A percentile compares a stretch with the other conserved stretches of the same genome.
These are phyloP conservation scores for Hortaea werneckii DNA, from an alignment of 2,329 filamentous ascomycete species.

Conservation along the genomic window DNA sequence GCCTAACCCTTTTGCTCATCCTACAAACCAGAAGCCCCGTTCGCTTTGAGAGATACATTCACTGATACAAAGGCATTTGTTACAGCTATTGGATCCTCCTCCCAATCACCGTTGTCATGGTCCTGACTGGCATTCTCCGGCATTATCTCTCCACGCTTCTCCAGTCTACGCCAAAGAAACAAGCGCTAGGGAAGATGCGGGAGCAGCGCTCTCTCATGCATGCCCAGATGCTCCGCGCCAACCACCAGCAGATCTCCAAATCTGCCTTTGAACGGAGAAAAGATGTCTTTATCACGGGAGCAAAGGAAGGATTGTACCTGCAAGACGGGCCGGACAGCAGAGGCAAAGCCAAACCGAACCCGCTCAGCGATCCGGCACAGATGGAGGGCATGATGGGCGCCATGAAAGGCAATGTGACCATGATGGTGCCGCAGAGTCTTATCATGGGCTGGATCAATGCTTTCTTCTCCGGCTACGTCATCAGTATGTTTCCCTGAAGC, in stretches of 20 bases:
- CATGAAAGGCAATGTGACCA: constrained; percentile 99
- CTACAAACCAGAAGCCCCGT: neutral
- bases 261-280: constrained; percentile 71
- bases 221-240: constrained; percentile 72
- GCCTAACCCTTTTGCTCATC: neutral
- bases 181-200: constrained; percentile 63
- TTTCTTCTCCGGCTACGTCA: constrained; percentile 96
- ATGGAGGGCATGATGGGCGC: constrained; percentile 99
- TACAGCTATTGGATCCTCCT: constrained; percentile 95
- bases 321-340: constrained; percentile 71
- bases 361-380: constrained; percentile 85
- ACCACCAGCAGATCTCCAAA: constrained; percentile 69
- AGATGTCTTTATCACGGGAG: constrained; percentile 68
- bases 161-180: constrained; percentile 71
- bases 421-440: constrained; percentile 97
- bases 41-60: neutral
- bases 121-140: constrained; percentile 87
- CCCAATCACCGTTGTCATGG: constrained; percentile 96
- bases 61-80: neutral
- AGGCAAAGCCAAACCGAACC: constrained; percentile 82
- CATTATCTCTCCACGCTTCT: constrained; percentile 95
- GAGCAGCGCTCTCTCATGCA: constrained; percentile 77
- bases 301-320: constrained; percentile 76
- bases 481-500: constrained; percentile 52
- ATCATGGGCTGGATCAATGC: constrained; percentile 99